Conservation (phyloP, 495 filamentous ascomycete genomes). For the Aspergillus heteromorphus region DNA sequence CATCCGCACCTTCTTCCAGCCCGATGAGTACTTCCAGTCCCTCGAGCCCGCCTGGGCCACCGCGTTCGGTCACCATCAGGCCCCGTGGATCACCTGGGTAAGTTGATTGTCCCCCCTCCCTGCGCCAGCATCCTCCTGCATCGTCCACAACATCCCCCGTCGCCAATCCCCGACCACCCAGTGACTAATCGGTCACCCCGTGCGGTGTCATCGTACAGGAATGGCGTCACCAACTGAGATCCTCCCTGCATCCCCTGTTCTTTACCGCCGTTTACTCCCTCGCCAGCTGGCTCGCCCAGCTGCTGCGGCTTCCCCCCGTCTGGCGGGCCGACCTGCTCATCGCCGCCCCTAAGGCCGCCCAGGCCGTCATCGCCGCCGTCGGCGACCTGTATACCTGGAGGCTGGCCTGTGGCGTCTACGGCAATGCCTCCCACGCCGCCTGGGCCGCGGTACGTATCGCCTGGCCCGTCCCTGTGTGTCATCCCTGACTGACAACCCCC, state of each 20-base stretch:
- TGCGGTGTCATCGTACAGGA: constrained; percentile 53
- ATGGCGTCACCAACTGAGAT: constrained; percentile 87
- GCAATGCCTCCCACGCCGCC: constrained; percentile 52
- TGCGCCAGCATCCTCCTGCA: background rate
- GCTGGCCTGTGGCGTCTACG: constrained; percentile 69
- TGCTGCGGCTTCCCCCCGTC: constrained; percentile 43
- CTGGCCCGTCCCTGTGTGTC: background rate
- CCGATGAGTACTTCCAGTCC: constrained; percentile 97
- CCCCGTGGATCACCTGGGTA: constrained; percentile 97
- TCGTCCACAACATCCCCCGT: background rate
- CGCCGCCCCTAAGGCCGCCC: constrained; percentile 65
- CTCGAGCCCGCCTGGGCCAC: constrained; percentile 92
- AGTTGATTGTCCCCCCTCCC: constrained; percentile 23
- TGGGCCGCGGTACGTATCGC: constrained; percentile 59
- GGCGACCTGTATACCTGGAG: constrained; percentile 90
- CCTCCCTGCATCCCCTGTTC: constrained; percentile 82
- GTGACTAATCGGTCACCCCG: constrained; percentile 5
- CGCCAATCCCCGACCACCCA: background rate
- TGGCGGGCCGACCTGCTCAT: constrained; percentile 60
- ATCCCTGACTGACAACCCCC: too few species aligned
- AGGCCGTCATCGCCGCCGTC: constrained; percentile 70
- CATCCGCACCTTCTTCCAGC: constrained; percentile 94
- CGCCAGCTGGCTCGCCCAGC: constrained; percentile 46
- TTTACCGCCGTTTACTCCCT: constrained; percentile 73
- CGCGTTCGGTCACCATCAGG: constrained; percentile 70